A percentile compares a stretch with the other conserved stretches of the same genome.
phyloP scores from a whole-genome alignment of 257 asterid species.

The Solanum rostratum region DNA sequence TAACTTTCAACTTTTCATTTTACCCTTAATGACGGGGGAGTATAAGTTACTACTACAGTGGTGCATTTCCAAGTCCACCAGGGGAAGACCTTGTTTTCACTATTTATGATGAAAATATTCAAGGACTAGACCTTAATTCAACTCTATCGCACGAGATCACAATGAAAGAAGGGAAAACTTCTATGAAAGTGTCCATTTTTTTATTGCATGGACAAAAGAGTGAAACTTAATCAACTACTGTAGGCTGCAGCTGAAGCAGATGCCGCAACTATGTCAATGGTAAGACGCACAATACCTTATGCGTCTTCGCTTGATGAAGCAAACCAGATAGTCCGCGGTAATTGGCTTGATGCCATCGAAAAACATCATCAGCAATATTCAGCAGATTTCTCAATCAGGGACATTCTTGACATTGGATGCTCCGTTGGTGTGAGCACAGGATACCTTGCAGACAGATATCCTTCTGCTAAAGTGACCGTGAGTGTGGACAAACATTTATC shows the following conservation, averaged over 20 bases:
- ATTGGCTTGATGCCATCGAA: slow-evolving; percentile 79
- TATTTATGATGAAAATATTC: neutral
- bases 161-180: neutral
- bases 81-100: neutral
- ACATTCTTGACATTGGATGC: slow-evolving; percentile 85
- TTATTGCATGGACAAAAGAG: neutral
- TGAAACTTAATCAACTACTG: neutral
- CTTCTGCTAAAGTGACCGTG: slow-evolving; percentile 63
- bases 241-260: slow-evolving; percentile 99
- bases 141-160: neutral
- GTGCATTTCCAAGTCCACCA: neutral
- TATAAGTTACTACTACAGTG: neutral
- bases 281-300: slow-evolving; percentile 62
- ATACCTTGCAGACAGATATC: slow-evolving; percentile 54
- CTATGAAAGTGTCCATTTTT: neutral
- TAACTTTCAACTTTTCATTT: neutral
- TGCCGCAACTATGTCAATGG: slow-evolving; percentile 89
- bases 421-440: slow-evolving; percentile 90
- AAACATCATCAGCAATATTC: slow-evolving; percentile 53
- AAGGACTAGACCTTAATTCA: neutral
- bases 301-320: slow-evolving; percentile 86
- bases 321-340: slow-evolving; percentile 72
- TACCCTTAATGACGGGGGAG: neutral
- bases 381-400: slow-evolving; percentile 20
- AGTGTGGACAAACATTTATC: slow-evolving; percentile 2